A percentile compares a stretch with the other conserved stretches of the same genome.
Evolutionary conservation across 2,329 filamentous ascomycete species (phyloP).

Genomic region (Reticulascus tulasneorum): DNA sequence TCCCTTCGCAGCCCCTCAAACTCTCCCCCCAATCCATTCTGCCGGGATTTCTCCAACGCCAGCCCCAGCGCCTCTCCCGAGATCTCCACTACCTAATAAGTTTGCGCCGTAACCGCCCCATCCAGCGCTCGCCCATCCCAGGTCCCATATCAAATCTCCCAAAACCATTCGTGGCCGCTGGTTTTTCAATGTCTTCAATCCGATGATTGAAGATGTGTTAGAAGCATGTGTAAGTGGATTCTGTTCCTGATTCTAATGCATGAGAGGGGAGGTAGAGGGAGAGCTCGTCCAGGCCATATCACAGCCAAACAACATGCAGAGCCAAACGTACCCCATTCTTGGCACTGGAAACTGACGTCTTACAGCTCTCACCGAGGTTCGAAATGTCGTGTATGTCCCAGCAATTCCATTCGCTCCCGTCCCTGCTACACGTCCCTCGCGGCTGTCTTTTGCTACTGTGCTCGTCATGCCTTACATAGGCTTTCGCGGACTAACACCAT

Average conservation of each 20-base stretch:
- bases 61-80: slow-evolving; percentile 2
- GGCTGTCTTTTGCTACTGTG: neutral
- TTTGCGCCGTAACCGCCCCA: neutral
- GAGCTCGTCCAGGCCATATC: neutral
- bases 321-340: slow-evolving; percentile 25
- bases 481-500: neutral
- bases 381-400: slow-evolving; percentile 45
- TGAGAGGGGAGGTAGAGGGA: neutral
- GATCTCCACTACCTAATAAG: neutral
- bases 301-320: slow-evolving; percentile 16
- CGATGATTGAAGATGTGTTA: slow-evolving; percentile 33
- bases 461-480: neutral
- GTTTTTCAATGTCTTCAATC: slow-evolving; percentile 13
- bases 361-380: slow-evolving; percentile 44
- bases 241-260: neutral
- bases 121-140: neutral
- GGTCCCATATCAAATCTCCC: slow-evolving; percentile 3
- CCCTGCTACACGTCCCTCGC: slow-evolving; percentile 3
- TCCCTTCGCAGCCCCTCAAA: neutral
- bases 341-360: slow-evolving; percentile 30
- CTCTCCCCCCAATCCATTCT: neutral
- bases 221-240: slow-evolving; percentile 37
- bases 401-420: slow-evolving; percentile 9
- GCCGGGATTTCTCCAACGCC: too few species aligned
- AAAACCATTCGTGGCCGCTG: slow-evolving; percentile 7